These are phyloP conservation scores for Acidomyces sp. DNA, from an alignment of 495 filamentous ascomycete species.

Conservation along the genomic window DNA sequence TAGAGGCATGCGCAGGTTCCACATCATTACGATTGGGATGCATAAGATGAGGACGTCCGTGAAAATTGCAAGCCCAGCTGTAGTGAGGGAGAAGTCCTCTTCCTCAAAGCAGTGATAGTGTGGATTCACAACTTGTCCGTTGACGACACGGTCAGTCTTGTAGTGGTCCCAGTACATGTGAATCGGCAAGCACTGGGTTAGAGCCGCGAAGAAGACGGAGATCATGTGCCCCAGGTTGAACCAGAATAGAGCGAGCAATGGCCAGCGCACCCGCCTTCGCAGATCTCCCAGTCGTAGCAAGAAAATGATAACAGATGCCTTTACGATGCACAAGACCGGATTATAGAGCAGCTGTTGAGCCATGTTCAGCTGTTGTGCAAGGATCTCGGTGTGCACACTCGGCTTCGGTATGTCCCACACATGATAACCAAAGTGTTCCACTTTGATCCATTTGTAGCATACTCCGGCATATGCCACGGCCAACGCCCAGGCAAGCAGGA, in stretches of 20 bases:
- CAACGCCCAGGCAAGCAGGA: too few relatives aligned
- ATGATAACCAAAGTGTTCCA: too few relatives aligned
- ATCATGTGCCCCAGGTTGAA: slow-evolving; percentile 41
- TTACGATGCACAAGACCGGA: slow-evolving; percentile 47
- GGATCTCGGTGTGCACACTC: too few relatives aligned
- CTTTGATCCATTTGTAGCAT: too few relatives aligned
- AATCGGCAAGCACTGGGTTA: slow-evolving; percentile 45
- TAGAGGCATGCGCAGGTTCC: slow-evolving; percentile 33
- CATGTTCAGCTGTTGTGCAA: slow-evolving; percentile 33
- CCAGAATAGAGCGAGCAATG: slow-evolving; percentile 34
- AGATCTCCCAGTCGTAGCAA: slow-evolving; percentile 35
- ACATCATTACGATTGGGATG: slow-evolving; percentile 38
- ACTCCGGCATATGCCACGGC: too few relatives aligned
- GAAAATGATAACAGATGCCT: slow-evolving; percentile 42
- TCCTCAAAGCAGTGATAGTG: slow-evolving; percentile 33
- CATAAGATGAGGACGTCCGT: slow-evolving; percentile 37
- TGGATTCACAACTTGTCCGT: slow-evolving; percentile 27
- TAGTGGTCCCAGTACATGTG: slow-evolving; percentile 21
- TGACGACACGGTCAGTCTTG: slow-evolving; percentile 20
- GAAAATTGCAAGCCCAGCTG: slow-evolving; percentile 33
- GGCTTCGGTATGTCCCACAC: too few relatives aligned
- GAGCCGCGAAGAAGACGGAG: slow-evolving; percentile 41
- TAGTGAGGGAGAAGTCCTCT: slow-evolving; percentile 32
- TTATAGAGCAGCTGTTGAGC: slow-evolving; percentile 51
- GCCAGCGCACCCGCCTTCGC: slow-evolving; percentile 27